Conservation (phyloP, 345 rosid species). For the Bretschneidera sinensis region DNA sequence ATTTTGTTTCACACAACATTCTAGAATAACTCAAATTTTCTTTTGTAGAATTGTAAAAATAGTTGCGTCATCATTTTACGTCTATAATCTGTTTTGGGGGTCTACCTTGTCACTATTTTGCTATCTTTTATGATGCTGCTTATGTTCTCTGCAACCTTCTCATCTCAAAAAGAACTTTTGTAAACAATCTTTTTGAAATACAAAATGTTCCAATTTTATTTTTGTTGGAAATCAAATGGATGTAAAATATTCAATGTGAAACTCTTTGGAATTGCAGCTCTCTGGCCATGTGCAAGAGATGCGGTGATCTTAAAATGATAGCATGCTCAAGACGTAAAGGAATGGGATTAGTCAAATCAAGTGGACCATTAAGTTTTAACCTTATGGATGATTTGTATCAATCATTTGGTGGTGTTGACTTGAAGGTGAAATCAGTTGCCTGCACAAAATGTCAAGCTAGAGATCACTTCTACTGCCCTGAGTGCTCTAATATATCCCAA, state of each 20-base stretch:
- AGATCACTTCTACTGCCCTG: conserved; percentile 72
- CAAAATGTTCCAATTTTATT: background rate
- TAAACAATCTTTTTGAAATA: background rate
- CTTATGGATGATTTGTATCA: conserved; percentile 39
- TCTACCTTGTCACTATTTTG: too few relatives aligned
- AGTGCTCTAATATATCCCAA: conserved; percentile 41
- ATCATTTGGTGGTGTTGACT: conserved; percentile 28
- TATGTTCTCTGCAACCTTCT: too few relatives aligned
- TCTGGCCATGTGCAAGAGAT: conserved; percentile 78
- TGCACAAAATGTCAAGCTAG: conserved; percentile 62
- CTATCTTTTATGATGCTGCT: too few relatives aligned
- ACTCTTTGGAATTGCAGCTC: conserved; percentile 45
- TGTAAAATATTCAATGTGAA: background rate
- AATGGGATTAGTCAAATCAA: conserved; percentile 51
- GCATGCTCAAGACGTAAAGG: conserved; percentile 83
- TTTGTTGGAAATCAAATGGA: background rate
- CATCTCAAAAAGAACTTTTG: background rate
- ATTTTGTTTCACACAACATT: too few relatives aligned
- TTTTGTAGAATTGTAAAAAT: too few relatives aligned
- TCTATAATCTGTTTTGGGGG: too few relatives aligned
- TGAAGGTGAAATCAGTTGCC: conserved; percentile 23
- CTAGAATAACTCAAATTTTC: too few relatives aligned
- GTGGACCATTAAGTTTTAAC: conserved; percentile 43
- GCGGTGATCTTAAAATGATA: conserved; percentile 69
- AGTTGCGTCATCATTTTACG: too few relatives aligned